These are phyloP conservation scores for Beauveria brongniartii DNA, from an alignment of 2,329 filamentous ascomycete species.

Conservation along the genomic window DNA sequence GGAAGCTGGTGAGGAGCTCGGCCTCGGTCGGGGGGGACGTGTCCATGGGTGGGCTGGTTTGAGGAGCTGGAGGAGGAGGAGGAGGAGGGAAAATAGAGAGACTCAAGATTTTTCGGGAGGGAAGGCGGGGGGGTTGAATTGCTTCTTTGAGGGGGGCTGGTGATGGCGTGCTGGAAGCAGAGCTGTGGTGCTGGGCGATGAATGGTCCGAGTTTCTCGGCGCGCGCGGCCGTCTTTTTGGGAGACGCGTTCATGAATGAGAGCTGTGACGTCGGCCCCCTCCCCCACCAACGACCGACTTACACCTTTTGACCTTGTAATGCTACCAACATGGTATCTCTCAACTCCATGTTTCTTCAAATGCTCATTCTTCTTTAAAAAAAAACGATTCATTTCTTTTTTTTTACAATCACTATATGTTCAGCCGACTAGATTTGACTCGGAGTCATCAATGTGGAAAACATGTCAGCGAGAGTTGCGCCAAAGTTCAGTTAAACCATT, in stretches of 20 bases:
- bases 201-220: background rate
- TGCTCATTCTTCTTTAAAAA: too few relatives aligned
- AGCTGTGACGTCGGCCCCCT: background rate
- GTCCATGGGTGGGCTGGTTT: background rate
- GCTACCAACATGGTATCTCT: background rate
- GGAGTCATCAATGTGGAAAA: too few relatives aligned
- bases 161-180: too few relatives aligned
- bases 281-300: background rate
- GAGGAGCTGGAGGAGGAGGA: background rate
- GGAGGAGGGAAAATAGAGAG: background rate
- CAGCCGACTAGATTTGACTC: too few relatives aligned
- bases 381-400: too few relatives aligned
- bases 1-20: conserved; percentile 67
- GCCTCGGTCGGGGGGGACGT: conserved; percentile 61
- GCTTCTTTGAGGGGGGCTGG: background rate
- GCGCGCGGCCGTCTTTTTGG: background rate
- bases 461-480: too few relatives aligned
- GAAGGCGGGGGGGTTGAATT: too few relatives aligned
- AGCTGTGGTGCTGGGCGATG: background rate
- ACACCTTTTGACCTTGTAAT: background rate
- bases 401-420: too few relatives aligned
- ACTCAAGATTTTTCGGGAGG: background rate
- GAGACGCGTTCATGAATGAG: background rate
- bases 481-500: too few relatives aligned
- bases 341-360: too few relatives aligned